Percentiles rank a stretch among this genome's conserved stretches.
Evolutionary conservation across 2,329 filamentous ascomycete genomes (phyloP).

Genomic region (Hypocreales sp.): DNA sequence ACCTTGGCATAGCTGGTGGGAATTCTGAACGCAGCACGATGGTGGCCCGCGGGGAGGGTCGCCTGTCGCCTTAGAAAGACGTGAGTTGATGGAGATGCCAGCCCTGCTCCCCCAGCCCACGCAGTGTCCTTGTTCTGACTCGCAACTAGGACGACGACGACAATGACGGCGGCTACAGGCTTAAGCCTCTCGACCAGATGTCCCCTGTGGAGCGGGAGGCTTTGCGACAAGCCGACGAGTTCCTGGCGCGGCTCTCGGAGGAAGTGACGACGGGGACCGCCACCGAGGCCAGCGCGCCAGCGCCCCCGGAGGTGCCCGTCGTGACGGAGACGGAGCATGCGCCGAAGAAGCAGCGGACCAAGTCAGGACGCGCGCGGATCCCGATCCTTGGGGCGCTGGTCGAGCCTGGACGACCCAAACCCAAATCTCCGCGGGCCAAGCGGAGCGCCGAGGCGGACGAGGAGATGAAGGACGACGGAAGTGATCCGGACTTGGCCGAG

Average conservation of each 20-base stretch:
- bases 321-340: neutral
- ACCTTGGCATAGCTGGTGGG: too few relatives aligned
- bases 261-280: neutral
- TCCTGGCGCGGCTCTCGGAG: neutral
- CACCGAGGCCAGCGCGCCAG: too few relatives aligned
- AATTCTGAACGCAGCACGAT: too few relatives aligned
- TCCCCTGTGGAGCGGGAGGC: conserved; percentile 1
- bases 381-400: neutral
- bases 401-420: conserved; percentile 1
- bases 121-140: too few relatives aligned
- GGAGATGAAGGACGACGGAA: neutral
- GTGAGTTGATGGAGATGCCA: conserved; percentile 5
- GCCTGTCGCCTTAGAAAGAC: conserved; percentile 12
- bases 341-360: neutral
- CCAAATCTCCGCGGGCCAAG: neutral
- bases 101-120: too few relatives aligned
- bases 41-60: conserved; percentile 4
- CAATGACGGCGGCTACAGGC: neutral
- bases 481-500: neutral
- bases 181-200: neutral
- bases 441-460: neutral
- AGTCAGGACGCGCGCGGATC: neutral
- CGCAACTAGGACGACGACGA: neutral
- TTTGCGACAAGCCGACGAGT: conserved; percentile 1
- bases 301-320: neutral